Evolutionary conservation across 192 early-diverging fungal genomes (phyloP).

Genomic region (Coemansia erecta): DNA sequence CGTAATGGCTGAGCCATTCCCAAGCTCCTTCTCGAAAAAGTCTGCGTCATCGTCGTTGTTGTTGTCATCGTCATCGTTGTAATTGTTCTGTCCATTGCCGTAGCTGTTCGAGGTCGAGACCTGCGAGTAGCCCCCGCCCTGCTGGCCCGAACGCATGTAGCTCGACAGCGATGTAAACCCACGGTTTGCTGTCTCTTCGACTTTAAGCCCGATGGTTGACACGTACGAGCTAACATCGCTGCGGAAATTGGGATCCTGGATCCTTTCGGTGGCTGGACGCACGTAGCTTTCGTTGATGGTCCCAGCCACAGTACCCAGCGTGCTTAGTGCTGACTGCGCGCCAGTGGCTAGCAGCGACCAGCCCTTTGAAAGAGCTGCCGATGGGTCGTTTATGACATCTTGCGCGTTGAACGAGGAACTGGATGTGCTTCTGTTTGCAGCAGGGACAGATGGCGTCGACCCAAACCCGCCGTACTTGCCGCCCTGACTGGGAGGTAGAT

Average conservation of each 20-base stretch:
- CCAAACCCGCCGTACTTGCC: slow-evolving; percentile 77
- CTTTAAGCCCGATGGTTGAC: slow-evolving; percentile 49
- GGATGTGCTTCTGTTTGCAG: background rate
- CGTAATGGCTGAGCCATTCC: slow-evolving; percentile 14
- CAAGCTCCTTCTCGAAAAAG: slow-evolving; percentile 38
- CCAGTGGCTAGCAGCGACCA: slow-evolving; percentile 63
- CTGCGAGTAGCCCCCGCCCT: slow-evolving; percentile 22
- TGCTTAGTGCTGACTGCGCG: slow-evolving; percentile 47
- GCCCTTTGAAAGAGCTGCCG: slow-evolving; percentile 64
- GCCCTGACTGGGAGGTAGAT: slow-evolving; percentile 71
- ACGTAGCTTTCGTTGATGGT: slow-evolving; percentile 65
- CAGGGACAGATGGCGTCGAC: slow-evolving; percentile 44
- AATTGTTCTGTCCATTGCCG: background rate
- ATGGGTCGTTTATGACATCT: slow-evolving; percentile 67
- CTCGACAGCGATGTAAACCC: slow-evolving; percentile 34
- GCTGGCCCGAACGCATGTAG: slow-evolving; percentile 37
- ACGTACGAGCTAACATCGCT: slow-evolving; percentile 63
- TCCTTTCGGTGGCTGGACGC: slow-evolving; percentile 60
- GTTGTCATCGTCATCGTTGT: background rate
- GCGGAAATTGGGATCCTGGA: slow-evolving; percentile 66
- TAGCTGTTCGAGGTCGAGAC: slow-evolving; percentile 10
- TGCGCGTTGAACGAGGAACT: slow-evolving; percentile 32
- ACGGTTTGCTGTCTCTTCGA: slow-evolving; percentile 35
- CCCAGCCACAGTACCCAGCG: slow-evolving; percentile 41
- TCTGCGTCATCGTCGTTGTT: slow-evolving; percentile 16